Base-by-base conservation (phyloP, 352 stramenopile genomes). In the Phytopythium vexans region DNA sequence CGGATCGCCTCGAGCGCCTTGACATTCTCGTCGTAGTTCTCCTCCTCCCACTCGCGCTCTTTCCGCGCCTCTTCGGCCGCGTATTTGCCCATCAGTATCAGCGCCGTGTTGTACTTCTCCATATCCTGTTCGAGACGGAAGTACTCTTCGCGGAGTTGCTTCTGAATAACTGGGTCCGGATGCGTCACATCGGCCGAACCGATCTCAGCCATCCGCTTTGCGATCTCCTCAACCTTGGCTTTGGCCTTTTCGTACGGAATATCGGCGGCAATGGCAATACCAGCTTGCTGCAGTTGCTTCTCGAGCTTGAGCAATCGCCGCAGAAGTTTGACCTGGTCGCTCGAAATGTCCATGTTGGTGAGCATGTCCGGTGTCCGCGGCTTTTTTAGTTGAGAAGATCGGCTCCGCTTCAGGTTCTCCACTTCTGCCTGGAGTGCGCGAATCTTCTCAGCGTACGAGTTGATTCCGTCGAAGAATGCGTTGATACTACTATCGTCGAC, bases 221-320 rank as follows among this genome's bases (percentile, higher is more conserved):
- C 80, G 49, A 97, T 97, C 53, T 93, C 80, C 50, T 87, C 77
- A 21, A 97, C 86, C 68, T 97, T 97, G 8, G 70, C 70, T 60
- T 96, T 94, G 21, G 88, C 90, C 66, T 96, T 83, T 62, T 96
- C 87, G 60, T 97, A 97, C 35, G 90, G 82, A 74, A 97, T 97
- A 76, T 97, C 90, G 16, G 93, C 90, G 32, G 88, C 88, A 42
- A 97, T 80, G 49, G 80, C 82, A 60, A 94, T 94, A 83, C 84
- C 84, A 52, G 84, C 84, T 41, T 90, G 70, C 41, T 89, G 74
- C 52, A 94, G 52, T 54, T 92, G 84, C 59, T 92, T 92, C 39
- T n/a, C n/a, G n/a, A n/a, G n/a, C n/a, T n/a, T n/a, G n/a, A n/a
- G n/a, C n/a, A n/a, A n/a, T n/a, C n/a, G n/a, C n/a, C n/a, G n/a